Base-by-base conservation (phyloP, 305 asterid genomes). In the Coffea humblotiana region DNA sequence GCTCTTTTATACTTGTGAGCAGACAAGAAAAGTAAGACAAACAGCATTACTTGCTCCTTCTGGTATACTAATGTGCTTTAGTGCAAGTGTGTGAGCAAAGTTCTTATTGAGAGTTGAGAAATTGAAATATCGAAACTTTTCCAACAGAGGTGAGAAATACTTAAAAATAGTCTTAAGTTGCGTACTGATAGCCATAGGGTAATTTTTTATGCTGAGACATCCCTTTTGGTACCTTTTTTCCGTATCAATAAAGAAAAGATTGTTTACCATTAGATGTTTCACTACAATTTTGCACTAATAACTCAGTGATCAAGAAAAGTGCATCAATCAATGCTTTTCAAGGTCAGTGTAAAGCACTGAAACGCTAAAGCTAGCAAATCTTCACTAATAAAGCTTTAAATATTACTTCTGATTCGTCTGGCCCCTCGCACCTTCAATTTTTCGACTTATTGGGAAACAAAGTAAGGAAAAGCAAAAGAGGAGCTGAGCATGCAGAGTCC, bases 61-160 rank as follows among this genome's bases (percentile, higher is more conserved):
- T 79, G 35, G 54, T 32, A 27, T 40, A 15, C 40, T 64, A 6
- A 47, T 12, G 21, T 47, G 48, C 74, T 65, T 74, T 11, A 16
- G 56, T 40, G 43, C 6, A 5, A 10, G 4, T 29, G 29, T 61
- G 9, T 23, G 23, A 60, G 32, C 13, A 63, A 61, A 25, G 71
- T 60, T 60, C 45, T 45, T 45, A 32, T 45, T 16, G 61, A 25
- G 25, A 76, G 40, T 45, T 61, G 71, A 23, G n/a, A 40, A 51
- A 15, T 43, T 74, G 69, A 74, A 18, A 70, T 54, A 40, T 40
- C 6, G 43, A 60, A 51, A n/a, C n/a, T 14, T 48, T 64, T 58
- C 76, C 3, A 79, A 73, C 63, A 48, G 82, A 65, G 72, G 15
- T 25, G 23, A 72, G 72, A 49, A 63, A 72, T 79, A 61, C 49